Evolutionary conservation across 2,329 filamentous ascomycete species (phyloP), one percentile per base, ranked within the genome.

Genomic region (Catunica adiposa): DNA sequence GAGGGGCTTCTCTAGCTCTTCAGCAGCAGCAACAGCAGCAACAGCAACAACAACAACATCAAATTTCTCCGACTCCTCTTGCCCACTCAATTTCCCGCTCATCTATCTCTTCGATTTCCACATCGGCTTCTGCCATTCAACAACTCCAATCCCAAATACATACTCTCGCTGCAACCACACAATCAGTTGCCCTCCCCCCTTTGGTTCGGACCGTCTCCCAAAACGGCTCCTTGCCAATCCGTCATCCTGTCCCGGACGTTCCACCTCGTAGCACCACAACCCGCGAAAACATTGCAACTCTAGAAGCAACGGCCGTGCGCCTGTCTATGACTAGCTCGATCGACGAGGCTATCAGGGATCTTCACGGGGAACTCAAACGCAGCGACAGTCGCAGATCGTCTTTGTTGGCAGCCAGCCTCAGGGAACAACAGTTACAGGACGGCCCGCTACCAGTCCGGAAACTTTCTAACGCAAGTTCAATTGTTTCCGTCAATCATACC

Each of bases 321-420:
- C 73, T 89, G 66, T 86, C 83, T 62, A 77, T 78, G 70, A 82
- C 80, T 56, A 85, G 82, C 60, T 86, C 85, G 59, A 84, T 89
- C 63, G 84, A 84, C 62, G 79, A 85, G 70, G 84, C 86, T 62
- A 89, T 89, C 62, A 78, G 83, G 58, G 79, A 83, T 63, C 73
- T 87, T 61, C 81, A 86, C 67, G 73, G 79, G 59, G 81, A 86
- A 67, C 71, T 85, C 64, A 86, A 86, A 68, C 76, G 79, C 61
- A 78, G 73, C 64, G 83, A 85, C 64, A 86, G 80, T 64, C 74
- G 78, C 59, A 74, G 77, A 57, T 83, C 81, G 1, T 84, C 80
- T 7, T 71, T 81, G 52, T 71, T 79, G 47, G 78, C 76, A 20
- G 71, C 73, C 48, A 73, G 70, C 55, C 65, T 72, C 59, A 65